Evolutionary conservation across 352 stramenopile genomes (phyloP).

Genomic region (Globisporangium cystogenes): DNA sequence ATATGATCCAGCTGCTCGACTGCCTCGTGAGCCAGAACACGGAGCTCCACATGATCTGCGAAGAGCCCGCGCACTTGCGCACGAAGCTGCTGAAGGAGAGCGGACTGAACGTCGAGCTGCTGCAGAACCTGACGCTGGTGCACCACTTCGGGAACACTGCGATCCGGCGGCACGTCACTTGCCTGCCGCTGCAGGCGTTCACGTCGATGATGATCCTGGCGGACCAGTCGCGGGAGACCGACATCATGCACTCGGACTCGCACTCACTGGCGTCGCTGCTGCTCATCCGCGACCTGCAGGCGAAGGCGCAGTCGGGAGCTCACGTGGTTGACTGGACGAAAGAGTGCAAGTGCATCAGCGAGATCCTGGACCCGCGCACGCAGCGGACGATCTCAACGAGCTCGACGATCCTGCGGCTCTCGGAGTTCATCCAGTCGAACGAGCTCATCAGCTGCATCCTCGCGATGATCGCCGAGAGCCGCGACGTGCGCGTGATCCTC

Average conservation of each 20-base stretch:
- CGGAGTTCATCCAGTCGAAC: slow-evolving; percentile 88
- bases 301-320: slow-evolving; percentile 5
- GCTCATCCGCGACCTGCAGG: slow-evolving; percentile 78
- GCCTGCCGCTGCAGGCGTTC: slow-evolving; percentile 57
- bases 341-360: slow-evolving; percentile 74
- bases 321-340: slow-evolving; percentile 11
- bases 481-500: slow-evolving; percentile 75
- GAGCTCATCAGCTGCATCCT: slow-evolving; percentile 82
- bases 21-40: slow-evolving; percentile 50
- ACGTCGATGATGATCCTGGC: slow-evolving; percentile 84
- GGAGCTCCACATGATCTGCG: slow-evolving; percentile 81
- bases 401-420: slow-evolving; percentile 62
- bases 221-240: slow-evolving; percentile 56
- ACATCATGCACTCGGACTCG: slow-evolving; percentile 87
- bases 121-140: slow-evolving; percentile 51
- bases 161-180: slow-evolving; percentile 64
- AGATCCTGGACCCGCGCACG: slow-evolving; percentile 85
- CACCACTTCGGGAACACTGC: slow-evolving; percentile 81
- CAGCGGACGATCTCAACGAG: slow-evolving; percentile 78
- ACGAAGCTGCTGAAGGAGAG: slow-evolving; percentile 58
- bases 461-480: slow-evolving; percentile 85
- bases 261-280: slow-evolving; percentile 81
- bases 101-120: slow-evolving; percentile 34
- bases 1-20: slow-evolving; percentile 86
- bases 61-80: slow-evolving; percentile 57